Evolutionary conservation across 176 grass and related monocot species (phyloP), one percentile per base, ranked within the genome.

Genomic region (Thinopyrum elongatum): DNA sequence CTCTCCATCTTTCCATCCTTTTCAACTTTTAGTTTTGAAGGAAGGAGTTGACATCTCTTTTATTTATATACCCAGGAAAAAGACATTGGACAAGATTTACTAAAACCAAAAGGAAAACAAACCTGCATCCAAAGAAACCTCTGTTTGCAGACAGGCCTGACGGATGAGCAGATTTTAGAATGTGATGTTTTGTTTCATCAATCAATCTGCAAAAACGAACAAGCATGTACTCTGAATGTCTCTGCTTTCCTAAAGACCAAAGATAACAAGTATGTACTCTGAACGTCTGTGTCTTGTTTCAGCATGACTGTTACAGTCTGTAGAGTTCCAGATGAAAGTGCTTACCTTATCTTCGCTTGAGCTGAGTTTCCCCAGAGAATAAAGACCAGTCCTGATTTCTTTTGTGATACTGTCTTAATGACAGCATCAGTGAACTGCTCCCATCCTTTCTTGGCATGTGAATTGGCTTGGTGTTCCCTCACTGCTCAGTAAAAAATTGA

Each of bases 311-410:
- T 65, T 60, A 26, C 31, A 87, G 26, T 34, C 51, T 19, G 42
- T 62, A 70, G 15, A 51, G 34, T 64, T 80, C 72, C 15, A 63
- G 38, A 83, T 76, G 41, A 70, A 42, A 47, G 0, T 81, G 77
- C 83, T 39, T 89, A 96, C 94, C 61, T 94, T 83, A 76, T 93
- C 80, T 96, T 99, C 15, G 88, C 89, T 78, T 99, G 97, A 79
- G 94, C 97, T 62, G 92, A 99, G 81, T 99, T 99, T 90, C 94
- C 97, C 94, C 97, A 99, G 14, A 99, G 97, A 88, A 99, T 86
- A 89, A 99, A 99, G 1, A 96, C 85, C 25, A 96, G 60, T 67
- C 92, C 94, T 69, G 92, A 87, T 88, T 90, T 99, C 94, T 96
- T 95, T 70, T 84, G 69, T n/a, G 94, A 99, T 83, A 96, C 88